Base-by-base conservation (phyloP, 768 basidiomycete species). In the Pulveroboletus ravenelii region DNA sequence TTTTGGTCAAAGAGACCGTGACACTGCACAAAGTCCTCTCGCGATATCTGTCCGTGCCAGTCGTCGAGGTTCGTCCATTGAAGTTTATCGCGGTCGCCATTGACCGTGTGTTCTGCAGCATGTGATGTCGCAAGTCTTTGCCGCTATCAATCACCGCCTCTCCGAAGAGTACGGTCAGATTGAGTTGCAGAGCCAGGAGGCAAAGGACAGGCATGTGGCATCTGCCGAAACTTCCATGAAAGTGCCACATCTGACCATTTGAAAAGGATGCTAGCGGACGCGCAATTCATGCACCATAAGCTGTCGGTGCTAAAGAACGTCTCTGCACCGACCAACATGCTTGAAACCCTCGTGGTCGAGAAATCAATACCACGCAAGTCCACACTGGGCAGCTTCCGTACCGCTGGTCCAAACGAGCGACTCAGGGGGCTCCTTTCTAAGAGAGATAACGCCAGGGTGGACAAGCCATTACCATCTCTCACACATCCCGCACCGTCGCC, bases 11-110 rank as follows among this genome's bases (percentile, higher is more conserved):
- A 70, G 96, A 99, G 70, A 94, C 93, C 17, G 86, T 89, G 49
- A 95, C 91, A 27, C 76, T 99, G 45, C 92, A 98, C 72, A 98
- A 95, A 66, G 93, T 99, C 45, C 76, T 98, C 38, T 90, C 91
- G 41, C 87, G 94, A 42, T 98, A 96, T 69, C 75, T 97, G 27
- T 75, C 89, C 14, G 68, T 75, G 40, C 76, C 80, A 30, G 78
- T 92, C 25, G 89, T 96, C 39, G 91, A 94, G 81, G 93, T 91
- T 62, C 62, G 62, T 54, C 18, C 25, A 7, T 35, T 29, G 39
- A 20, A 45, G 20, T 36, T 36, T 52, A 45, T 56, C 52, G 53
- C 41, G 13, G 42, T 37, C 23, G 17, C 57, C 49, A 40, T 45
- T 53, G 52, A 60, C 30, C 38, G 46, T 29, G 45, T 41, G 50